These are phyloP conservation scores for Kodamaea kakaduensis DNA, from an alignment of 805 yeast genomes.

Conservation along the genomic window DNA sequence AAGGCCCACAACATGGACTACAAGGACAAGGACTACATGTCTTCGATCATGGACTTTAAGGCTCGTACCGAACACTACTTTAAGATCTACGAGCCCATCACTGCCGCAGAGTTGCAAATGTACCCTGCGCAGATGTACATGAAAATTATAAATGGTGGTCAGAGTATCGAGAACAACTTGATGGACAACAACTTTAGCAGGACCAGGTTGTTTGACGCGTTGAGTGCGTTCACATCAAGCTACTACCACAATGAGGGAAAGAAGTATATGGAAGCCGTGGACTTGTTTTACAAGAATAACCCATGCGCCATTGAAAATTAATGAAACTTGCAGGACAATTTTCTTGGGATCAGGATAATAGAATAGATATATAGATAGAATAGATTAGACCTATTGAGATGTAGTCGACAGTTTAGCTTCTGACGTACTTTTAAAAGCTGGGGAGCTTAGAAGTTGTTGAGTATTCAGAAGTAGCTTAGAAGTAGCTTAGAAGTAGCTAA, in stretches of 20 bases:
- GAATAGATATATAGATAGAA: slow-evolving; percentile 2
- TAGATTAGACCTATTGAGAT: too few species aligned
- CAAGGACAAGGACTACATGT: slow-evolving; percentile 44
- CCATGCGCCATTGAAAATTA: too few species aligned
- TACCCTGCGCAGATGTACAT: slow-evolving; percentile 23
- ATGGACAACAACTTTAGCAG: slow-evolving; percentile 19
- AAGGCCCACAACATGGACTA: slow-evolving; percentile 65
- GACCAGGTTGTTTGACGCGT: slow-evolving; percentile 5
- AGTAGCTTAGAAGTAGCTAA: too few species aligned
- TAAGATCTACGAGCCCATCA: slow-evolving; percentile 29
- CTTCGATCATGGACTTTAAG: slow-evolving; percentile 57
- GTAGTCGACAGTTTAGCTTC: too few species aligned
- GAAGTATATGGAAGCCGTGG: slow-evolving; percentile 23
- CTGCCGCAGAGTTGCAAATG: slow-evolving; percentile 20
- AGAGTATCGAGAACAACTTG: slow-evolving; percentile 16
- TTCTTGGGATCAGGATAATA: too few species aligned
- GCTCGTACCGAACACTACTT: slow-evolving; percentile 52
- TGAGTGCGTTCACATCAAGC: slow-evolving; percentile 13
- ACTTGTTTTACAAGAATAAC: slow-evolving; percentile 19
- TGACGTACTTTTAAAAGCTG: too few species aligned
- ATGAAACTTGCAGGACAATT: too few species aligned
- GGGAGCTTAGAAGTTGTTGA: too few species aligned
- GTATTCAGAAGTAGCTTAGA: too few species aligned
- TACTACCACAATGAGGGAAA: slow-evolving; percentile 23
- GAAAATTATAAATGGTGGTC: slow-evolving; percentile 27